Conservation (phyloP, 768 basidiomycete species). For the Cubamyces lactineus region DNA sequence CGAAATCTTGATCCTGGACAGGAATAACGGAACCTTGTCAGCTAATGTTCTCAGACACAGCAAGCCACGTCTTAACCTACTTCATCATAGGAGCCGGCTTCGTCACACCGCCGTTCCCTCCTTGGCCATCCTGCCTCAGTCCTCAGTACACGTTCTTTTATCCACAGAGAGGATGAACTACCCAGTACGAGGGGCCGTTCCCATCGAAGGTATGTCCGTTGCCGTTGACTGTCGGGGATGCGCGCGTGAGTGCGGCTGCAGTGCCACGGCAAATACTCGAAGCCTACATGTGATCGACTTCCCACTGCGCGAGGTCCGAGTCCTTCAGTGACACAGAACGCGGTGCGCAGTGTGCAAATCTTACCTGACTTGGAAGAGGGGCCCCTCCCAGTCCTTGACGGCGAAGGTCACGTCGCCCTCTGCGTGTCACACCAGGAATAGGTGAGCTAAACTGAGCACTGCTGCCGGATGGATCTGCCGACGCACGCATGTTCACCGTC, state of each 20-base stretch:
- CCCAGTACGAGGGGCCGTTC: conserved; percentile 49
- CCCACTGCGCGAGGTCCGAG: conserved; percentile 40
- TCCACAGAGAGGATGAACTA: conserved; percentile 15
- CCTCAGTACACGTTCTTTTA: neutral
- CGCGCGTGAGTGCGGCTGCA: neutral
- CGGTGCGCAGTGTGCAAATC: conserved; percentile 13
- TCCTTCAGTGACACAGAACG: neutral
- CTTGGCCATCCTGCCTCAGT: conserved; percentile 33
- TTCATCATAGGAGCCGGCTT: conserved; percentile 45
- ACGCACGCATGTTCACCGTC: conserved; percentile 61
- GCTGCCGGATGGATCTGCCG: conserved; percentile 8
- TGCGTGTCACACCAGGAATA: conserved; percentile 31
- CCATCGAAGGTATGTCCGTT: conserved; percentile 47
- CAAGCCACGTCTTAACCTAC: conserved; percentile 26
- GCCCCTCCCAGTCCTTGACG: conserved; percentile 54
- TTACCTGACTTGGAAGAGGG: conserved; percentile 55
- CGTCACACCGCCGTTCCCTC: conserved; percentile 36
- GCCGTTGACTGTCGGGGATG: conserved; percentile 39
- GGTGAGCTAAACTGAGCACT: conserved; percentile 7
- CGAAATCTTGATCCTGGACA: conserved; percentile 42
- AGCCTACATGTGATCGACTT: conserved; percentile 50
- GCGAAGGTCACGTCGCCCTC: conserved; percentile 64
- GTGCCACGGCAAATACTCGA: neutral
- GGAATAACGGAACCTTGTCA: conserved; percentile 3
- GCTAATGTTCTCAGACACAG: neutral